phyloP scores from a whole-genome alignment of 2,329 filamentous ascomycete genomes.

The Colletotrichum caudatum region DNA sequence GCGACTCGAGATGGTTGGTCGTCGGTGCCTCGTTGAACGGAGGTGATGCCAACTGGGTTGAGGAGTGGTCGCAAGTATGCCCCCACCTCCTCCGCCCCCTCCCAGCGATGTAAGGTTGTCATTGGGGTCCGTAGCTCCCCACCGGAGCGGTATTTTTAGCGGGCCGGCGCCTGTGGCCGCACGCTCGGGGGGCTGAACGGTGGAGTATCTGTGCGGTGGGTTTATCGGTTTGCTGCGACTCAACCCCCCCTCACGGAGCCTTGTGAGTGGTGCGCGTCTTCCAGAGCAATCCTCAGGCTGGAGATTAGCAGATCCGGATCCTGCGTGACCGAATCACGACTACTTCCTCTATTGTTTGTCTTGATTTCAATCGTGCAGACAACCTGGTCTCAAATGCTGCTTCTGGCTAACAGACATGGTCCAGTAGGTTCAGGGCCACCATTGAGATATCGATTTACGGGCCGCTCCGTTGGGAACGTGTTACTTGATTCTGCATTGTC shows the following conservation, averaged over 20 bases:
- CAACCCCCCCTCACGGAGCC: conserved; percentile 12
- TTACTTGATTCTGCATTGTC: conserved; percentile 7
- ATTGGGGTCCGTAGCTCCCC: conserved; percentile 26
- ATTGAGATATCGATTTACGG: not conserved
- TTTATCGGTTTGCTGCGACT: conserved; percentile 2
- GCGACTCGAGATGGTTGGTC: conserved; percentile 5
- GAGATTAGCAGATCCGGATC: not conserved
- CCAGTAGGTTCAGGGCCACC: not conserved
- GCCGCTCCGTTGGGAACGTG: conserved; percentile 17
- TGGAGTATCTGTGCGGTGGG: conserved; percentile 24
- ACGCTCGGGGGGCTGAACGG: conserved; percentile 33
- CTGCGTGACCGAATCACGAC: not conserved
- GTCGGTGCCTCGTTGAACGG: not conserved
- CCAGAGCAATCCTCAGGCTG: not conserved
- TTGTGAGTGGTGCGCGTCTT: conserved; percentile 15
- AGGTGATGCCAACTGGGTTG: conserved; percentile 2
- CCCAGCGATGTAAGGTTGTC: conserved; percentile 6
- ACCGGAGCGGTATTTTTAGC: conserved; percentile 40
- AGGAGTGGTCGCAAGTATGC: conserved; percentile 7
- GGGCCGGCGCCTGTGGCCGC: conserved; percentile 37
- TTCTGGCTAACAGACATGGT: not conserved
- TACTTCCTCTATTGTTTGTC: no score
- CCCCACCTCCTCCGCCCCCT: not conserved
- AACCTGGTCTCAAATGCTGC: not conserved
- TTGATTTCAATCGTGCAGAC: not conserved